Percentiles rank a stretch among this genome's conserved stretches.
Conservation (phyloP, 371 early-diverging fungal genomes). For the Blakeslea trispora region DNA sequence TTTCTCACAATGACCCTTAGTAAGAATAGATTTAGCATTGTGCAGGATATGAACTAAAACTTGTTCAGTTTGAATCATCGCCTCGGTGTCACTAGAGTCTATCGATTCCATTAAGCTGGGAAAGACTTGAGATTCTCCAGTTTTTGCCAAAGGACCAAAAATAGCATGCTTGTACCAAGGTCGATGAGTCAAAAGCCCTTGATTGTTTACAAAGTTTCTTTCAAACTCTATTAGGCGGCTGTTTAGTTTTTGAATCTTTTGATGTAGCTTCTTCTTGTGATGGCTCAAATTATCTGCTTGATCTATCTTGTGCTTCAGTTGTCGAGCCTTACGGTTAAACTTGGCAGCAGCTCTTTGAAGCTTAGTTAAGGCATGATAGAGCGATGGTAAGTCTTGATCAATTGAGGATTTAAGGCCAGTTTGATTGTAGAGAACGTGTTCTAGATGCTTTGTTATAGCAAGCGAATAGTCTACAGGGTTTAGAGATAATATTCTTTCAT, state of each 20-base stretch:
- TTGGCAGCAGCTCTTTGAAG: not conserved
- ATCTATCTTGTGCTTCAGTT: not conserved
- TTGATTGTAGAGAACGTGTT: not conserved
- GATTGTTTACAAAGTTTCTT: slow-evolving; percentile 51
- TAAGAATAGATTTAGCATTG: slow-evolving; percentile 11
- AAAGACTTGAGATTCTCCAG: slow-evolving; percentile 48
- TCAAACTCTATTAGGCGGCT: slow-evolving; percentile 51
- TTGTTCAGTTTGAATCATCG: slow-evolving; percentile 2
- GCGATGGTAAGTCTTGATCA: not conserved
- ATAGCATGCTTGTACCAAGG: slow-evolving; percentile 66
- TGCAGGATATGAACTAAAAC: not conserved
- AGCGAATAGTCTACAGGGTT: slow-evolving; percentile 42
- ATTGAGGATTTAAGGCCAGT: not conserved
- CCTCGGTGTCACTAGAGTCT: slow-evolving; percentile 3
- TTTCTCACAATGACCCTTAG: slow-evolving; percentile 10
- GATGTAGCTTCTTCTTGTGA: slow-evolving; percentile 11
- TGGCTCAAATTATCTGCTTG: not conserved
- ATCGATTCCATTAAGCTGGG: slow-evolving; percentile 47
- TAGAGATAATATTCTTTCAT: slow-evolving; percentile 36
- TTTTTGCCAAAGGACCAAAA: slow-evolving; percentile 54
- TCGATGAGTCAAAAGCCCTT: slow-evolving; percentile 47
- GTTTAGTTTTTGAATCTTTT: slow-evolving; percentile 39
- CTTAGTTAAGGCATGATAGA: not conserved
- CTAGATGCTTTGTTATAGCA: slow-evolving; percentile 13
- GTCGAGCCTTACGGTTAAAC: not conserved